Percentiles rank a stretch among this genome's conserved stretches.
Evolutionary conservation across 495 filamentous ascomycete species (phyloP).

Genomic region (Penicillium bovifimosum): DNA sequence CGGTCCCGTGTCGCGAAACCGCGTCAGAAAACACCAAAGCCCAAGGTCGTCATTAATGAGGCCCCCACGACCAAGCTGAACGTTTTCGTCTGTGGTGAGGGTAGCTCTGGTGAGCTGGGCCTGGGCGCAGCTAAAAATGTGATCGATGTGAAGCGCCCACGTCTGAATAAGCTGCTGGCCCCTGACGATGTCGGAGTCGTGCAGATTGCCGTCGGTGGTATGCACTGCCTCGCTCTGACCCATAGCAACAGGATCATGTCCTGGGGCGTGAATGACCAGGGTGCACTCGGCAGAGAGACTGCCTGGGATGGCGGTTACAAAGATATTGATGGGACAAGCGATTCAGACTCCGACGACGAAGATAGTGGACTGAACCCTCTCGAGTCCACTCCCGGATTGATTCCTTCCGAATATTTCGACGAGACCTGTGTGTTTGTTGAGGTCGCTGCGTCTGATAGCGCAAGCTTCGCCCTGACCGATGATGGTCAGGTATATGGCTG

Average conservation of each 20-base stretch:
- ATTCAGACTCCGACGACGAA: constrained; percentile 48
- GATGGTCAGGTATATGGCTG: constrained; percentile 64
- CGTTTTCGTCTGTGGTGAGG: constrained; percentile 65
- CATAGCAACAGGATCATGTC: constrained; percentile 58
- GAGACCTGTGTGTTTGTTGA: constrained; percentile 52
- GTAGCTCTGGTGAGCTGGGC: constrained; percentile 62
- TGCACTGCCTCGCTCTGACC: constrained; percentile 59
- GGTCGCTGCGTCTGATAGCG: constrained; percentile 59
- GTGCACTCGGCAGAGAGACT: constrained; percentile 58
- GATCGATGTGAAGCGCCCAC: constrained; percentile 63
- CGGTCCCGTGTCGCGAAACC: constrained; percentile 14
- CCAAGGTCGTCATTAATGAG: constrained; percentile 39
- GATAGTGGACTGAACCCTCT: constrained; percentile 54
- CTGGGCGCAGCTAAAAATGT: constrained; percentile 55
- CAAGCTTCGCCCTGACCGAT: constrained; percentile 60
- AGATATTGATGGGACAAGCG: constrained; percentile 54
- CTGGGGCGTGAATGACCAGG: constrained; percentile 68
- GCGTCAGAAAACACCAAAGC: constrained; percentile 21
- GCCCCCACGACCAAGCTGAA: constrained; percentile 48
- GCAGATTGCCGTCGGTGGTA: constrained; percentile 56
- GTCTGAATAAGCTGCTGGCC: constrained; percentile 53
- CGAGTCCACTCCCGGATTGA: constrained; percentile 55
- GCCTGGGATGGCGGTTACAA: constrained; percentile 57
- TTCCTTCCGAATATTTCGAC: constrained; percentile 47
- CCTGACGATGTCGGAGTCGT: constrained; percentile 58